These are phyloP conservation scores for Xylaria sp. DNA, from an alignment of 2,329 filamentous ascomycete genomes.

Conservation along the genomic window DNA sequence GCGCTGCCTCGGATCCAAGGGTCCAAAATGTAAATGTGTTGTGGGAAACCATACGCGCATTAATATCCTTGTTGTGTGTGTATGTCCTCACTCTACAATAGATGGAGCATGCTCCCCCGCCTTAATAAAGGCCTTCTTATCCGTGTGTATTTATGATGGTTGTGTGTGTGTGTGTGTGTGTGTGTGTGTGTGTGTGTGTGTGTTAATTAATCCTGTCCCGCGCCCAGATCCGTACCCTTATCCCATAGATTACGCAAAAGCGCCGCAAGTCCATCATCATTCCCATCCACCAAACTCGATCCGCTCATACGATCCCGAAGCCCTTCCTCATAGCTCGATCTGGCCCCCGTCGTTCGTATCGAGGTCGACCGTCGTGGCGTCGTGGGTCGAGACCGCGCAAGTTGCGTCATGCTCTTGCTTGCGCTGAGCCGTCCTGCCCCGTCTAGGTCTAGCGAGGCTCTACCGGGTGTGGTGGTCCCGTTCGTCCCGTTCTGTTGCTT, in stretches of 20 bases:
- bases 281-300: slow-evolving; percentile 59
- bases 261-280: slow-evolving; percentile 58
- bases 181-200: neutral
- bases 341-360: slow-evolving; percentile 52
- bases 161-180: too few species aligned
- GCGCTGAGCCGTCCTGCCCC: slow-evolving; percentile 49
- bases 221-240: slow-evolving; percentile 31
- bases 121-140: neutral
- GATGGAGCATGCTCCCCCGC: neutral
- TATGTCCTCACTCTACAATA: neutral
- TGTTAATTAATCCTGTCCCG: slow-evolving; percentile 30
- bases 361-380: slow-evolving; percentile 52
- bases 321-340: slow-evolving; percentile 59
- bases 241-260: slow-evolving; percentile 37
- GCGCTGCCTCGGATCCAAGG: neutral
- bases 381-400: slow-evolving; percentile 45
- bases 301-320: slow-evolving; percentile 59
- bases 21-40: too few species aligned
- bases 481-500: slow-evolving; percentile 52
- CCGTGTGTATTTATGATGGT: too few species aligned
- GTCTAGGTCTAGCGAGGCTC: slow-evolving; percentile 42
- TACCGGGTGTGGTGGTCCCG: slow-evolving; percentile 46
- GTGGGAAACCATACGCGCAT: neutral
- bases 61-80: neutral
- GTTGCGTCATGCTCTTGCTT: slow-evolving; percentile 55